Evolutionary conservation across 345 rosid genomes (phyloP).

Genomic region (Microthlaspi erraticum): DNA sequence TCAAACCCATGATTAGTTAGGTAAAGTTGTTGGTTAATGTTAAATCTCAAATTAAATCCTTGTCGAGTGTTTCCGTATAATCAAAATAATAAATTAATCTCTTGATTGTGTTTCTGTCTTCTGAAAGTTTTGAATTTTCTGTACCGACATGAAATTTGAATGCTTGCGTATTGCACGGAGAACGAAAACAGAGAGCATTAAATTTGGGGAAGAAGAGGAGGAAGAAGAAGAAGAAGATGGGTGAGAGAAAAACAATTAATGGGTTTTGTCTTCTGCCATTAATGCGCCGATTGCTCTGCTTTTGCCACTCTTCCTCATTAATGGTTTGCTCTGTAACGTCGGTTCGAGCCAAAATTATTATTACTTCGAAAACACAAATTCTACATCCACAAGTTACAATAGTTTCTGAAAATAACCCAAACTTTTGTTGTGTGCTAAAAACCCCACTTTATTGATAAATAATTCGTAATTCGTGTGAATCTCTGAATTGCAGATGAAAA

Average conservation of each 20-base stretch:
- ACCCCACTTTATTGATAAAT: background rate
- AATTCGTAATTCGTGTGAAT: no score
- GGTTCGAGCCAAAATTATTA: background rate
- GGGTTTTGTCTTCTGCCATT: constrained; percentile 58
- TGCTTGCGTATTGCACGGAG: constrained; percentile 35
- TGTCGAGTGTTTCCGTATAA: constrained; percentile 9
- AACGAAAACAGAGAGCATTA: constrained; percentile 44
- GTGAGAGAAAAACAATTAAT: constrained; percentile 59
- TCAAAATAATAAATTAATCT: constrained; percentile 3
- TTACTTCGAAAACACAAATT: background rate
- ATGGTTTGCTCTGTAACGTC: constrained; percentile 31
- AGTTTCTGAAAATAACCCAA: background rate
- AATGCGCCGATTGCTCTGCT: constrained; percentile 51
- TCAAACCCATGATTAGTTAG: constrained; percentile 41
- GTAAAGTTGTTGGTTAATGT: background rate
- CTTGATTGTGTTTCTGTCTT: constrained; percentile 28
- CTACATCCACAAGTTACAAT: background rate
- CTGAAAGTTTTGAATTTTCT: constrained; percentile 21
- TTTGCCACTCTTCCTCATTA: constrained; percentile 45
- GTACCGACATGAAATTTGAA: constrained; percentile 43
- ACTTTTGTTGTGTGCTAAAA: background rate
- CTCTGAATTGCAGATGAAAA: no score
- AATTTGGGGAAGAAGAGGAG: constrained; percentile 44
- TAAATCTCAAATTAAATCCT: background rate
- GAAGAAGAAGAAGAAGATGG: constrained; percentile 42